Evolutionary conservation across 2,329 filamentous ascomycete species (phyloP), one percentile per base, ranked within the genome.

Genomic region (Verticillium nonalfalfae): DNA sequence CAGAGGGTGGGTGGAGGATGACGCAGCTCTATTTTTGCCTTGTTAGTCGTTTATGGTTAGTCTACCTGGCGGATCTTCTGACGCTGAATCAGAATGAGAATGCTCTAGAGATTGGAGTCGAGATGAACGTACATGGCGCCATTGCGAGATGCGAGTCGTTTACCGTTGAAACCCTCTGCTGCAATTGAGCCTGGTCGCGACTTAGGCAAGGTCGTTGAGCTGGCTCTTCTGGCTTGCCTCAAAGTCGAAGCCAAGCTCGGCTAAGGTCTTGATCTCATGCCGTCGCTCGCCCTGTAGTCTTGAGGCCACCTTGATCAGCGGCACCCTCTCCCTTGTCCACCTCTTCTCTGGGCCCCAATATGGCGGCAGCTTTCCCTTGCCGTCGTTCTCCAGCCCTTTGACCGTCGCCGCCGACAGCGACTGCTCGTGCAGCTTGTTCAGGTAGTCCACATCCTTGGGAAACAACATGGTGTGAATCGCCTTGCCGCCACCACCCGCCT

Each of bases 361-460:
- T 1, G 75, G 75, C 2, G 76, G 73, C 1, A 57, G 65, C 66
- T 76, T 77, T 0, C 76, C 76, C 7, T 63, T 60, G 0, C 76
- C 76, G 2, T 72, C 69, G 40, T 76, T 76, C 21, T 74, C 73
- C 4, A 78, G 66, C 0, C 67, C 72, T 0, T 64, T 56, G 5
- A 58, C 66, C 45, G 59, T 67, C 15, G 60, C 56, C 1, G 80
- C 81, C 2, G 68, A 70, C 10, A 74, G 68, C 15, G 79, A 81
- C 75, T 81, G 80, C 13, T 78, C 74, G 56, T 83, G 75, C 59
- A 88, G 70, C 62, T 75, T 74, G 66, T 89, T 88, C 66, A 89
- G 83, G 65, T 88, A 87, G 3, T 84, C 75, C 0, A 80, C 80
- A 67, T 89, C 86, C 40, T 79, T 78, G 0, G 85, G 85, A 58